Conservation (phyloP, 345 rosid species). For the Triadica sebifera region DNA sequence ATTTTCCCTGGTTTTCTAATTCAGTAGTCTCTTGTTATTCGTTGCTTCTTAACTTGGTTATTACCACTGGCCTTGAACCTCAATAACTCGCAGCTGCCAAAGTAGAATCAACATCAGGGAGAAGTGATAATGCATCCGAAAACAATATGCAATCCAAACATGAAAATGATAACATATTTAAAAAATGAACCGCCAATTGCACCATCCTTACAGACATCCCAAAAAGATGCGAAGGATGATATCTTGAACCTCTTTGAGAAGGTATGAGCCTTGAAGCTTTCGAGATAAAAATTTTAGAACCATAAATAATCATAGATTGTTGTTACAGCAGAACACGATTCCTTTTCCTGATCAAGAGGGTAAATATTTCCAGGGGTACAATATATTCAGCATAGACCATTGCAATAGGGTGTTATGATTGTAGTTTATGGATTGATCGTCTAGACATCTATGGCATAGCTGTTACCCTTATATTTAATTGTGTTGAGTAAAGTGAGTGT, state of each 20-base stretch:
- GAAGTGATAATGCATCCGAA: slow-evolving; percentile 20
- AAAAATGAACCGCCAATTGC: slow-evolving; percentile 15
- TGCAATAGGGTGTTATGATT: background rate
- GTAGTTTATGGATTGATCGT: background rate
- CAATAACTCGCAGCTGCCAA: slow-evolving; percentile 30
- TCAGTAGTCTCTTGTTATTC: background rate
- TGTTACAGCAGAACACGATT: background rate
- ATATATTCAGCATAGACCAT: background rate
- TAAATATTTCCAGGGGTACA: background rate
- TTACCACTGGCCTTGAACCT: background rate
- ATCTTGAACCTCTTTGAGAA: slow-evolving; percentile 88
- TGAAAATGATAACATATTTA: slow-evolving; percentile 19
- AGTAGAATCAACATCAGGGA: slow-evolving; percentile 24
- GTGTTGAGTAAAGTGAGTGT: background rate
- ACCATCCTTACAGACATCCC: slow-evolving; percentile 40
- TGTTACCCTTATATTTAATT: background rate
- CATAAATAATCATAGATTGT: background rate
- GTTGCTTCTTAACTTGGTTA: slow-evolving; percentile 8
- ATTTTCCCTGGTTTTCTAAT: background rate
- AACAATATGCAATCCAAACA: slow-evolving; percentile 19
- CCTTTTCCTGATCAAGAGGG: background rate
- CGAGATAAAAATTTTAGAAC: background rate
- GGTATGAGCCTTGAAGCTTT: slow-evolving; percentile 38
- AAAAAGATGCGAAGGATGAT: slow-evolving; percentile 67
- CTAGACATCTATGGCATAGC: background rate